These are phyloP conservation scores for Plantago coronopus DNA, from an alignment of 305 asterid species.

Conservation along the genomic window DNA sequence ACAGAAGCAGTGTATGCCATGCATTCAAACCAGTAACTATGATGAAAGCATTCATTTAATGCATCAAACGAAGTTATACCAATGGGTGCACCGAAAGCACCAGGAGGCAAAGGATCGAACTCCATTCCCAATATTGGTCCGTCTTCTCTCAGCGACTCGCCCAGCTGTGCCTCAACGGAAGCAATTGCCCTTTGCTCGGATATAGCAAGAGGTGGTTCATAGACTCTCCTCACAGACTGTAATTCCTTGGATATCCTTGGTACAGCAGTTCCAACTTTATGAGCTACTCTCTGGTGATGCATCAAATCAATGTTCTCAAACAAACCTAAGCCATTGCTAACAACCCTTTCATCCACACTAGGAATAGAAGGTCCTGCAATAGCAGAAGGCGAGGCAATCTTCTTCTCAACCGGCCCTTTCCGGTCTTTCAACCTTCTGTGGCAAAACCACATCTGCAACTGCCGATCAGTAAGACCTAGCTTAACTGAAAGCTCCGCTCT, in stretches of 20 bases:
- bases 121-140: slow-evolving; percentile 97
- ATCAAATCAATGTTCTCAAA: slow-evolving; percentile 34
- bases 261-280: slow-evolving; percentile 71
- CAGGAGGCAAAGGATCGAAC: slow-evolving; percentile 92
- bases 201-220: slow-evolving; percentile 72
- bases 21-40: neutral
- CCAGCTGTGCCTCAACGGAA: slow-evolving; percentile 83
- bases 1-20: slow-evolving; percentile 2
- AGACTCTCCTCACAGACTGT: slow-evolving; percentile 60
- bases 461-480: slow-evolving; percentile 81
- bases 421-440: slow-evolving; percentile 90
- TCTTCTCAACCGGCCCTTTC: slow-evolving; percentile 50
- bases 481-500: slow-evolving; percentile 74
- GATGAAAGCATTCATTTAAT: neutral
- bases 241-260: slow-evolving; percentile 61
- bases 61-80: slow-evolving; percentile 39
- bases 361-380: slow-evolving; percentile 31
- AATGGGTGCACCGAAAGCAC: slow-evolving; percentile 78
- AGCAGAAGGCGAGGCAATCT: slow-evolving; percentile 40
- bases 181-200: slow-evolving; percentile 75
- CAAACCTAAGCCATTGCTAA: slow-evolving; percentile 40
- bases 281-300: slow-evolving; percentile 47
- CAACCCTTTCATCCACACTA: slow-evolving; percentile 30
- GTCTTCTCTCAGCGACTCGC: slow-evolving; percentile 82
- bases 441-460: slow-evolving; percentile 97